These are phyloP conservation scores for Cephalotrichum gorgonifer DNA, from an alignment of 2,329 filamentous ascomycete species.

Conservation along the genomic window DNA sequence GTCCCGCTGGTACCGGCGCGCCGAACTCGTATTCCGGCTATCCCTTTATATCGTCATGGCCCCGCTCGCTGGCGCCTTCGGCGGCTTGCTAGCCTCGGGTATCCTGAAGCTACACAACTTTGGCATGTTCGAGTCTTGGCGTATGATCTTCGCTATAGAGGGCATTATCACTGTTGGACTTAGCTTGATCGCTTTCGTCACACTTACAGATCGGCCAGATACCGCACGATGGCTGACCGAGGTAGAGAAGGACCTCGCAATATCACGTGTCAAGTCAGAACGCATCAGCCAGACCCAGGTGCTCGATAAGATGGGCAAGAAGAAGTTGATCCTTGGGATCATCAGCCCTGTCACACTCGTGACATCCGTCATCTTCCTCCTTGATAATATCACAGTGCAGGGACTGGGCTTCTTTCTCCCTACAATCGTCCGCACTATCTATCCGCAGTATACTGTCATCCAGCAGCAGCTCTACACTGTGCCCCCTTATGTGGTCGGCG, in stretches of 20 bases:
- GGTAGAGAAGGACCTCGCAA: slow-evolving; percentile 54
- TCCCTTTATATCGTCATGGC: slow-evolving; percentile 57
- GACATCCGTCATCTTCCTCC: slow-evolving; percentile 48
- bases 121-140: slow-evolving; percentile 47
- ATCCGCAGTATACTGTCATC: slow-evolving; percentile 44
- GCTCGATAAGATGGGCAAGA: slow-evolving; percentile 49
- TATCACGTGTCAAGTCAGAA: slow-evolving; percentile 48
- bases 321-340: slow-evolving; percentile 51
- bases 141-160: slow-evolving; percentile 66
- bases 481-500: slow-evolving; percentile 58
- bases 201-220: slow-evolving; percentile 55
- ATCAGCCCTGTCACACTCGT: slow-evolving; percentile 43
- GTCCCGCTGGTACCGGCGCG: slow-evolving; percentile 44
- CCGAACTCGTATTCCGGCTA: slow-evolving; percentile 44
- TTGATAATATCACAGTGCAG: slow-evolving; percentile 62
- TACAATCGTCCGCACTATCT: slow-evolving; percentile 61
- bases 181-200: slow-evolving; percentile 46
- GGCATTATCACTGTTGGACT: slow-evolving; percentile 48
- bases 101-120: slow-evolving; percentile 50
- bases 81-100: slow-evolving; percentile 50
- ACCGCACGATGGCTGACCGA: slow-evolving; percentile 52
- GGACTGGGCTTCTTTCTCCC: slow-evolving; percentile 62
- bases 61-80: slow-evolving; percentile 55
- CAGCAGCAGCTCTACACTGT: slow-evolving; percentile 60
- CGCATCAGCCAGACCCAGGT: slow-evolving; percentile 47